These are phyloP conservation scores for Ceratocystis harringtonii DNA, from an alignment of 2,329 filamentous ascomycete species.

Conservation along the genomic window DNA sequence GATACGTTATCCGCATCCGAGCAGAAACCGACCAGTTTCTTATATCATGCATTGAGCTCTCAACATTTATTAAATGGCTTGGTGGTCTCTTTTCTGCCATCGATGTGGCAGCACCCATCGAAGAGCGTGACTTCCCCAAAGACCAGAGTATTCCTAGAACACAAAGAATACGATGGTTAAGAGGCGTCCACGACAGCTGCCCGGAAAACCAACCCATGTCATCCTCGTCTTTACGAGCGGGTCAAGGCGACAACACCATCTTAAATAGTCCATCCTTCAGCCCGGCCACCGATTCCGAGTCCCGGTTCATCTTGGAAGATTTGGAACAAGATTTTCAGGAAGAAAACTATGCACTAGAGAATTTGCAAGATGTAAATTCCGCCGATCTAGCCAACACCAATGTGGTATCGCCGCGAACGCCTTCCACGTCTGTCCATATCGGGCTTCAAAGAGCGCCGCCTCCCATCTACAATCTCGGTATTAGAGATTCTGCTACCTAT, in stretches of 20 bases:
- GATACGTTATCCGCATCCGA: slow-evolving; percentile 55
- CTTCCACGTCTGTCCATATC: slow-evolving; percentile 2
- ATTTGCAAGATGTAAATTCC: slow-evolving; percentile 5
- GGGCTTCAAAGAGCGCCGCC: not conserved
- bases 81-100: slow-evolving; percentile 58
- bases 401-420: slow-evolving; percentile 20
- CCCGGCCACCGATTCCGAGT: not conserved
- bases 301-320: slow-evolving; percentile 12
- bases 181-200: slow-evolving; percentile 24
- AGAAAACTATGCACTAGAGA: slow-evolving; percentile 17
- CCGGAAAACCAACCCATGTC: slow-evolving; percentile 22
- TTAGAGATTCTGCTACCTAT: slow-evolving; percentile 32
- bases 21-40: slow-evolving; percentile 62
- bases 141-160: slow-evolving; percentile 48
- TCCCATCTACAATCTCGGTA: slow-evolving; percentile 23
- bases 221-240: not conserved
- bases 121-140: slow-evolving; percentile 50
- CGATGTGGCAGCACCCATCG: slow-evolving; percentile 53
- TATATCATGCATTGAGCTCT: slow-evolving; percentile 48
- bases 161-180: slow-evolving; percentile 37
- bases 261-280: not conserved
- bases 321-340: slow-evolving; percentile 18
- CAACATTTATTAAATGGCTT: slow-evolving; percentile 53
- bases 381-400: slow-evolving; percentile 7
- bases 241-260: not conserved